Base-by-base conservation (phyloP, 163 green algal genomes). In the Prototheca cutis region DNA sequence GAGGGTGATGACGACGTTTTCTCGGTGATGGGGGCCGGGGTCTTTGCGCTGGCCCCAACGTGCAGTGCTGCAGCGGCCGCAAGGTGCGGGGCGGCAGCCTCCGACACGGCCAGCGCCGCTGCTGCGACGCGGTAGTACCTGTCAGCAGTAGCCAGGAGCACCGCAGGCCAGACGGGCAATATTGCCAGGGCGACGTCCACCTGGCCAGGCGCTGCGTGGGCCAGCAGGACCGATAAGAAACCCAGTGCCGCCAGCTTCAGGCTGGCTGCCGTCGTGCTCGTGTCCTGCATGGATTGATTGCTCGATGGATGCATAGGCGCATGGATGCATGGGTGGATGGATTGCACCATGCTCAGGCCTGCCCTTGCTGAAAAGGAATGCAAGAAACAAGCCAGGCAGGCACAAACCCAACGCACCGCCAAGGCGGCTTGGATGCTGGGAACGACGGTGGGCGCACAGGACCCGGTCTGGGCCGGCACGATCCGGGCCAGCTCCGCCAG, bases 191-290 rank as follows among this genome's bases (percentile, higher is more conserved):
- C 4, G n/a, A n/a, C n/a, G n/a, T n/a, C n/a, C n/a, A n/a, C n/a
- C n/a, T n/a, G n/a, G n/a, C n/a, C n/a, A n/a, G n/a, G 18, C 13
- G 8, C 19, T 27, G 25, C 25, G 18, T 27, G 24, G 40, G 42
- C 13, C 58, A 58, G 40, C 23, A 15, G 13, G 13, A 15, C 36
- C 36, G 36, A 21, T 25, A 96, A 68, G 64, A 96, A 95, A 40
- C 70, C 53, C 24, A 97, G 80, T 2, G 86, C 90, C 65, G 95
- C 85, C 39, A 97, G 90, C 76, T 96, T 95, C 27, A 94, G 63
- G n/a, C 40, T 52, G n/a, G 63, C 61, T 29, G 49, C 70, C 5
- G 59, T 54, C 33, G 53, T 61, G 29, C 58, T 61, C 42, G 86
- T 83, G 72, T 95, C 88, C 81, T 95, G 70, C 4, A n/a, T n/a